phyloP scores from a whole-genome alignment of 768 basidiomycete genomes.

The Tulasnella sp. region DNA sequence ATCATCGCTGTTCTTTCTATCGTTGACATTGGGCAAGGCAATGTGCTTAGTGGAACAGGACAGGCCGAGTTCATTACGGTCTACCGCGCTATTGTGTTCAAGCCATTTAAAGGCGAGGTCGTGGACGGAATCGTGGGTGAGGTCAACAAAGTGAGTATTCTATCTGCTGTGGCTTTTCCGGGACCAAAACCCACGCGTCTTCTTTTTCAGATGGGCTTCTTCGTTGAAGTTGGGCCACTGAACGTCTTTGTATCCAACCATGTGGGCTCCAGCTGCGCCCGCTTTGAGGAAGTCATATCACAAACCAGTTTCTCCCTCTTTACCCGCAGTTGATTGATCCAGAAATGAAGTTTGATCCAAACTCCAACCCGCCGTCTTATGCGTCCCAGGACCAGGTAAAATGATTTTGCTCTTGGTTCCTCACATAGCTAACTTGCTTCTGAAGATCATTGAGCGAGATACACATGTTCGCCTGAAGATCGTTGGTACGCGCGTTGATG shows the following conservation, averaged over 20 bases:
- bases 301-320: neutral
- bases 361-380: conserved; percentile 95
- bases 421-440: neutral
- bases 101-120: conserved; percentile 99
- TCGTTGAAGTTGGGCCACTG: conserved; percentile 92
- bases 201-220: conserved; percentile 86
- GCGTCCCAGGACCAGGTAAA: conserved; percentile 81
- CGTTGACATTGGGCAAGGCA: conserved; percentile 86
- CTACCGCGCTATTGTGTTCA: conserved; percentile 96
- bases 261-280: conserved; percentile 48
- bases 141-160: conserved; percentile 80
- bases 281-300: neutral
- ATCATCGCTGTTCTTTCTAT: conserved; percentile 91
- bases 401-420: conserved; percentile 24
- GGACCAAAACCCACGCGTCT: neutral
- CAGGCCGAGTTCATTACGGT: conserved; percentile 94
- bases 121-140: conserved; percentile 94
- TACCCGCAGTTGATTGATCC: conserved; percentile 76
- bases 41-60: conserved; percentile 85
- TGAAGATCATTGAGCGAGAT: conserved; percentile 87
- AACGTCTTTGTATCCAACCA: conserved; percentile 95
- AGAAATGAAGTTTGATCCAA: conserved; percentile 92
- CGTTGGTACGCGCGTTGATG: conserved; percentile 96
- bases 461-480: conserved; percentile 91
- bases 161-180: neutral